These are phyloP conservation scores for Rhipidocladum racemiflorum DNA, from an alignment of 176 grass and related monocot species.

Conservation along the genomic window DNA sequence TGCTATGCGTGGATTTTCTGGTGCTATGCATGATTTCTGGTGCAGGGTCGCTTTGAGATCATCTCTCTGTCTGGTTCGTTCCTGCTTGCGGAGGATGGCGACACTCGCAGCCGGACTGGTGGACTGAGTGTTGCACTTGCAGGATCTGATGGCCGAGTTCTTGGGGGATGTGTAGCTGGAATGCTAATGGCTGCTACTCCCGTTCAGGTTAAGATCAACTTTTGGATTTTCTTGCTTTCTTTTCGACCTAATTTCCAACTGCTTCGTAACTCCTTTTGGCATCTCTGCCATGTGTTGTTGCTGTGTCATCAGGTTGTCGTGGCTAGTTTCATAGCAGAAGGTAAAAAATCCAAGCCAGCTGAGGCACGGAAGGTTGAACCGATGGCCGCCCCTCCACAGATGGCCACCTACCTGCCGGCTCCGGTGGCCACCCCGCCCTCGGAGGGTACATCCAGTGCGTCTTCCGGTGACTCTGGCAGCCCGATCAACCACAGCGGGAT, in stretches of 20 bases:
- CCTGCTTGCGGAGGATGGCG: slow-evolving; percentile 86
- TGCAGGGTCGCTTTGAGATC: slow-evolving; percentile 97
- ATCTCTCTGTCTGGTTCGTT: slow-evolving; percentile 97
- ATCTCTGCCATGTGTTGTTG: neutral
- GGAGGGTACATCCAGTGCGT: slow-evolving; percentile 71
- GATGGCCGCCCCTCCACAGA: slow-evolving; percentile 57
- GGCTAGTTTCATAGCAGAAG: slow-evolving; percentile 89
- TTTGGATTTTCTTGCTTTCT: neutral
- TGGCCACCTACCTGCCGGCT: slow-evolving; percentile 50
- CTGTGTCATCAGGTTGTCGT: slow-evolving; percentile 71
- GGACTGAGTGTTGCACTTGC: slow-evolving; percentile 87
- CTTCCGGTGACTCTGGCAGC: slow-evolving; percentile 69
- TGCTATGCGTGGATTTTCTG: neutral
- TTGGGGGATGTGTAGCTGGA: slow-evolving; percentile 93
- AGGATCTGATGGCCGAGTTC: slow-evolving; percentile 92
- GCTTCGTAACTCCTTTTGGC: neutral
- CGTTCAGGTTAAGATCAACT: slow-evolving; percentile 57
- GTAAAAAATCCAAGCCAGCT: slow-evolving; percentile 73
- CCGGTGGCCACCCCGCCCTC: slow-evolving; percentile 59
- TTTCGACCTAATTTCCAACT: neutral
- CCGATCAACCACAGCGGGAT: slow-evolving; percentile 57
- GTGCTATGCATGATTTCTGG: slow-evolving; percentile 5
- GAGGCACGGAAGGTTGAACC: slow-evolving; percentile 70
- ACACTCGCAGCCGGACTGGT: slow-evolving; percentile 87
- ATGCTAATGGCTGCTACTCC: slow-evolving; percentile 86